A percentile compares a stretch with the other conserved stretches of the same genome.
These are phyloP conservation scores for Eucalyptus sp. DNA, from an alignment of 345 rosid genomes.

Conservation along the genomic window DNA sequence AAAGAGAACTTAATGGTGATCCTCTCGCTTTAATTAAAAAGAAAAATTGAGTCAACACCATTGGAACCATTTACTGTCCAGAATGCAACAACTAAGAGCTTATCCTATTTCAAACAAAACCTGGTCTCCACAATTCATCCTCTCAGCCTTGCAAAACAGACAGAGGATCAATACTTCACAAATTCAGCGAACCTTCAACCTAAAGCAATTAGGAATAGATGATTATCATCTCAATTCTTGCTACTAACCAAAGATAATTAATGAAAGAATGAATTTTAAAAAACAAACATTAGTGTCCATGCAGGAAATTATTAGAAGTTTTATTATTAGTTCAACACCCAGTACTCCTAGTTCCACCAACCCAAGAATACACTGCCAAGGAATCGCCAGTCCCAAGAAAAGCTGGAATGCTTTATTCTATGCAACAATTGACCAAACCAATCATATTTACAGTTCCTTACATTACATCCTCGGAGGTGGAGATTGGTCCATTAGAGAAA, in stretches of 20 bases:
- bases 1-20: too few species aligned
- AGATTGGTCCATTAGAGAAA: neutral
- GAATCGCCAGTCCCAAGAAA: neutral
- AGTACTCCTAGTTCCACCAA: neutral
- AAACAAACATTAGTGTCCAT: neutral
- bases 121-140: neutral
- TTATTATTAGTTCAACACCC: neutral
- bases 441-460: neutral
- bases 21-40: too few species aligned
- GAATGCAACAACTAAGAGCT: neutral
- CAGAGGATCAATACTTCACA: neutral
- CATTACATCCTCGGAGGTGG: neutral
- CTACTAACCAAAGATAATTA: neutral
- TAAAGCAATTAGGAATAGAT: neutral
- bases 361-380: neutral
- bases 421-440: neutral
- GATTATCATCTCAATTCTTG: neutral
- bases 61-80: neutral
- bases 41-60: too few species aligned
- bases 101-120: neutral
- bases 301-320: neutral
- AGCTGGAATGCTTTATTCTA: neutral
- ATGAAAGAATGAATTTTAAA: neutral
- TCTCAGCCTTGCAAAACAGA: neutral
- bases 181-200: neutral